Percentiles rank a stretch among this genome's conserved stretches.
Conservation (phyloP, 2,329 filamentous ascomycete species). For the Chalara sp. region DNA sequence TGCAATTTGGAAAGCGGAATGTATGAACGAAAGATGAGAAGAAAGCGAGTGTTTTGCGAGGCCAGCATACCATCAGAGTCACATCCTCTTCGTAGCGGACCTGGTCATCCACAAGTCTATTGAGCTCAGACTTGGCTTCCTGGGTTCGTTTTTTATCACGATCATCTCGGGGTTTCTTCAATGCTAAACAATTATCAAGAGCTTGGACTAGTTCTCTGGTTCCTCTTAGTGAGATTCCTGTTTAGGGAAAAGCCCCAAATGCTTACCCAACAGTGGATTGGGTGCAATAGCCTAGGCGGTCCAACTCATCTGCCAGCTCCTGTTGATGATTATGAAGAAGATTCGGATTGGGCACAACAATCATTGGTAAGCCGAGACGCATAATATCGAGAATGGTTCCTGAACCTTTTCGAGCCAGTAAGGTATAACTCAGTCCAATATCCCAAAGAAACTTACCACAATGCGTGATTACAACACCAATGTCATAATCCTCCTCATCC, state of each 20-base stretch:
- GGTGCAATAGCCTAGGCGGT: conserved; percentile 67
- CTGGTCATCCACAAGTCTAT: too few relatives aligned
- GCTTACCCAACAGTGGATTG: conserved; percentile 19
- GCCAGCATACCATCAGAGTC: too few relatives aligned
- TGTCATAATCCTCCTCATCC: conserved; percentile 39
- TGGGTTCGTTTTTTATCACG: too few relatives aligned
- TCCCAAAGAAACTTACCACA: conserved; percentile 54
- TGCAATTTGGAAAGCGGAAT: too few relatives aligned
- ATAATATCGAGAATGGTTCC: conserved; percentile 84
- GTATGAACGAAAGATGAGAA: too few relatives aligned
- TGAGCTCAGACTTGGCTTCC: too few relatives aligned
- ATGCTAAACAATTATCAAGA: not conserved
- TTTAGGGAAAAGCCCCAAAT: not conserved
- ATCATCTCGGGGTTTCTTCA: too few relatives aligned
- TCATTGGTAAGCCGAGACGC: conserved; percentile 64
- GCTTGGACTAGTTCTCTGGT: not conserved
- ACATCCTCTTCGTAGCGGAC: too few relatives aligned
- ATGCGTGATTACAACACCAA: conserved; percentile 78
- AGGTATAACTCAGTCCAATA: not conserved
- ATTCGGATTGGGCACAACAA: conserved; percentile 80
- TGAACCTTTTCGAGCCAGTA: conserved; percentile 52
- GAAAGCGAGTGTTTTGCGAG: too few relatives aligned
- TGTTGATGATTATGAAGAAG: conserved; percentile 88
- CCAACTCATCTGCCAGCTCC: conserved; percentile 74
- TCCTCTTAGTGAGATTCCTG: not conserved